These are phyloP conservation scores for Colletotrichum musae DNA, from an alignment of 2,329 filamentous ascomycete genomes.

Conservation along the genomic window DNA sequence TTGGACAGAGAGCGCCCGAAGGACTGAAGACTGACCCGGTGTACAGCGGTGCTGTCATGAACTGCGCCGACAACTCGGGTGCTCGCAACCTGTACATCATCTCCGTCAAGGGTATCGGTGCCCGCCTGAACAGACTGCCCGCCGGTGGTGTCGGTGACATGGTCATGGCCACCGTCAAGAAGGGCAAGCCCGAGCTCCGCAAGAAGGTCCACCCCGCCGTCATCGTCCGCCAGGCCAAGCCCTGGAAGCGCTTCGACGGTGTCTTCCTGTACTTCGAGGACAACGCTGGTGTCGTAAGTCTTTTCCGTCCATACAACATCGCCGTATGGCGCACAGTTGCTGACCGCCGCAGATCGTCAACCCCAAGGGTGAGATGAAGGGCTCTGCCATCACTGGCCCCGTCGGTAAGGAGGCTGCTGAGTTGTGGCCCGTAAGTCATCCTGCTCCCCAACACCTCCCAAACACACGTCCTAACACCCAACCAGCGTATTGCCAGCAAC, in stretches of 20 bases:
- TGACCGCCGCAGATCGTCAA: conserved; percentile 88
- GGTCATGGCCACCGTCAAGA: conserved; percentile 99
- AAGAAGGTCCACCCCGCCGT: conserved; percentile 99
- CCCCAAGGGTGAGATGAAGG: conserved; percentile 99
- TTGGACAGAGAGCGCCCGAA: conserved; percentile 19
- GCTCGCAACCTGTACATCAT: conserved; percentile 99
- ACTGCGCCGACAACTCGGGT: conserved; percentile 99
- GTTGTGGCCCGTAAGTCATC: conserved; percentile 90
- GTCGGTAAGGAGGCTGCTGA: conserved; percentile 99
- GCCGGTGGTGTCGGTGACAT: conserved; percentile 99
- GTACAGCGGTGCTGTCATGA: conserved; percentile 96
- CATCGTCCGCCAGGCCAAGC: conserved; percentile 98
- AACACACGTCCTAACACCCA: conserved; percentile 49
- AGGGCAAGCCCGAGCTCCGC: conserved; percentile 99
- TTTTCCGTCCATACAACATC: conserved; percentile 13
- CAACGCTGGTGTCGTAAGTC: conserved; percentile 97
- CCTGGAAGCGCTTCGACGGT: conserved; percentile 98
- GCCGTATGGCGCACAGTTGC: conserved; percentile 39
- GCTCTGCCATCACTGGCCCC: conserved; percentile 98
- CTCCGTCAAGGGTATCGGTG: conserved; percentile 98
- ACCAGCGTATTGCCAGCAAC: conserved; percentile 98
- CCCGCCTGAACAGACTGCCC: conserved; percentile 96
- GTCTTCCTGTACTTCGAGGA: conserved; percentile 99
- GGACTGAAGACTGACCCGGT: conserved; percentile 28
- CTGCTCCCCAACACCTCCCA: background rate